A percentile compares a stretch with the other conserved stretches of the same genome.
These are phyloP conservation scores for Aegilops umbellulata DNA, from an alignment of 176 grass and related monocot genomes.

Conservation along the genomic window DNA sequence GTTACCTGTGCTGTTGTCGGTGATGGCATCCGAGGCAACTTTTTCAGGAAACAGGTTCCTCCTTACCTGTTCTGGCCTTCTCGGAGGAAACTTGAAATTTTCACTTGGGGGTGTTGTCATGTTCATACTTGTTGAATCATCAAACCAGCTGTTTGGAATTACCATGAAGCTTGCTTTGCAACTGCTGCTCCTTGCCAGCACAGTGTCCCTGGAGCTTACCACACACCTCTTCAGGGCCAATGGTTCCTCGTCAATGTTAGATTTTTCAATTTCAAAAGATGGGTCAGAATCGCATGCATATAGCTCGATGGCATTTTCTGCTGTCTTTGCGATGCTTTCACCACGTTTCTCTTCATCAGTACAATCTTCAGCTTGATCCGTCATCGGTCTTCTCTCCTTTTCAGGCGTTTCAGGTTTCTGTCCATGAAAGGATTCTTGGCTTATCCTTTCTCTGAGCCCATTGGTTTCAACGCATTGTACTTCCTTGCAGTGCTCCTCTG, in stretches of 20 bases:
- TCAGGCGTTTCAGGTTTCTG: constrained; percentile 25
- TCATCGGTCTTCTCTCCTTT: not conserved
- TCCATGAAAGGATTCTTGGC: constrained; percentile 40
- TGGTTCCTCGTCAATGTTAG: constrained; percentile 26
- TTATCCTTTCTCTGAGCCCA: constrained; percentile 27
- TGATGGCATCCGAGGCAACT: constrained; percentile 13
- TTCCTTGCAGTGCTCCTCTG: constrained; percentile 80
- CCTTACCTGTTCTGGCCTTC: constrained; percentile 44
- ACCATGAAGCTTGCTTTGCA: constrained; percentile 82
- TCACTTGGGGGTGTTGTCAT: constrained; percentile 41
- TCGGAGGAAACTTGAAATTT: constrained; percentile 30
- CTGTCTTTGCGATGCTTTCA: constrained; percentile 25
- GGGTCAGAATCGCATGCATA: constrained; percentile 40
- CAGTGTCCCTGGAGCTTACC: constrained; percentile 38
- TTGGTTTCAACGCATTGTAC: constrained; percentile 68
- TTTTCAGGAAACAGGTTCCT: constrained; percentile 38
- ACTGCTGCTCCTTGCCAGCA: constrained; percentile 64
- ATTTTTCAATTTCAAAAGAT: constrained; percentile 30
- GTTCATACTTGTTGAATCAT: constrained; percentile 34
- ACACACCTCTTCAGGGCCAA: constrained; percentile 40
- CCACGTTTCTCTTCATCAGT: not conserved
- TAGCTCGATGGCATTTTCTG: constrained; percentile 33
- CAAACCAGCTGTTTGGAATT: constrained; percentile 58
- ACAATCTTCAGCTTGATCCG: not conserved
- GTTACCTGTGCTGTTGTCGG: constrained; percentile 22